Evolutionary conservation across 495 filamentous ascomycete genomes (phyloP), one percentile per base, ranked within the genome.

Genomic region (Aspergillus asperescens): DNA sequence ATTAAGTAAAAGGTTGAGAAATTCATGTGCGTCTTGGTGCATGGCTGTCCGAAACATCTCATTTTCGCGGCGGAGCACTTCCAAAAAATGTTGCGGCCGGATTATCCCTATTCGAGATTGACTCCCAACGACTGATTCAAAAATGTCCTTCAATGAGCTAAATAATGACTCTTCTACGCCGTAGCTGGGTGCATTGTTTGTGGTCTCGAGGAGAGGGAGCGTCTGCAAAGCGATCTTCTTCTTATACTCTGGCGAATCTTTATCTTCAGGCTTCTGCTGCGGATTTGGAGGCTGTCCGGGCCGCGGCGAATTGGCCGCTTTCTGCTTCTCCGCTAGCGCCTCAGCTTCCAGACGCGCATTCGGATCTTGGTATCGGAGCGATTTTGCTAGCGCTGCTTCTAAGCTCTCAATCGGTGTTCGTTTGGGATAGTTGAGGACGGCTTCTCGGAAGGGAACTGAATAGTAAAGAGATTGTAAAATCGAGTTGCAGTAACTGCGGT

Each of bases 21-120:
- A 98, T 58, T 98, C 93, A 62, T 98, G 93, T 5, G 93, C 93
- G 72, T 98, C 93, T 69, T 98, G 93, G 68, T 98, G 93, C 87
- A 96, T 94, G 19, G 90, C 85, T 31, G 87, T 87, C 41, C 90
- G 87, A 58, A 97, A 98, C 90, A 96, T 95, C 65, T 97, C 94
- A 63, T 97, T 91, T 56, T 97, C 89, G 23, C 88, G 79, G 62
- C 90, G 87, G 55, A 98, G 79, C 9, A 96, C 88, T 65, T 97
- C 94, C 41, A 98, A 72, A 55, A 98, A 97, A 58, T 90, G 85
- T 50, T 90, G 85, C 3, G 93, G 93, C 61, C 88, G 93, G n/a
- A 96, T 78, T 7, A 98, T 88, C 8, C 93, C 93, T 2, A 89
- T 89, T 50, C 89, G 82, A 15, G 87, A 87, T 52, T 81, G 72